Evolutionary conservation across 108 stramenopile species (phyloP).

Genomic region (Cyclotella sp.): DNA sequence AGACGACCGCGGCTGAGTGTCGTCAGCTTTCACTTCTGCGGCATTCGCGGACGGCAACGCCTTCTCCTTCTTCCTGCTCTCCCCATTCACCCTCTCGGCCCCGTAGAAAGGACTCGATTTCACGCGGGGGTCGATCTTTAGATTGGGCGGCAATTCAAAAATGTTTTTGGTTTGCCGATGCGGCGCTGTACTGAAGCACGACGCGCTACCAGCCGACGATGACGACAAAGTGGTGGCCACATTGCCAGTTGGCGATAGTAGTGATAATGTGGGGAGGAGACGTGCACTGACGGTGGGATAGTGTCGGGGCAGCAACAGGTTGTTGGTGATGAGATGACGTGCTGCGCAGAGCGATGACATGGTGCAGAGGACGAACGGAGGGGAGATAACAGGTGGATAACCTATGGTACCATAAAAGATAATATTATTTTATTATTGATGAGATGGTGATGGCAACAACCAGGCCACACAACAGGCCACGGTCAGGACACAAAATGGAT

Average conservation of each 20-base stretch:
- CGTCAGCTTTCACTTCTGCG: background rate
- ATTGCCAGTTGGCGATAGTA: background rate
- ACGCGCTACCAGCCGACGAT: background rate
- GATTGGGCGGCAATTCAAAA: constrained; percentile 51
- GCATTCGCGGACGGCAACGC: background rate
- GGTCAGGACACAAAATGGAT: no score
- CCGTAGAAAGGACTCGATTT: constrained; percentile 60
- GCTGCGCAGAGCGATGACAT: background rate
- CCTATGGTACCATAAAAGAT: no score
- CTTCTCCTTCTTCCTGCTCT: constrained; percentile 21
- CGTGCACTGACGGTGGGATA: background rate
- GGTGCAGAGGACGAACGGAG: no score
- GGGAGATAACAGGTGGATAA: no score
- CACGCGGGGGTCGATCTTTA: constrained; percentile 61
- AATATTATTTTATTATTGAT: no score
- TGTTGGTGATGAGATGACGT: background rate
- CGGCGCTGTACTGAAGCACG: constrained; percentile 6
- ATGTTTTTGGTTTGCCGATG: background rate
- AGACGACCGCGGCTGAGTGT: no score
- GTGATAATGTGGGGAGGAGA: background rate
- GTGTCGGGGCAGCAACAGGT: background rate
- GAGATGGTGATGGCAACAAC: no score
- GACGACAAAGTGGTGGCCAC: background rate
- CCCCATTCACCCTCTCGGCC: constrained; percentile 14
- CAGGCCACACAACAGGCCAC: no score